phyloP scores from a whole-genome alignment of 2,329 filamentous ascomycete genomes.

The Aureobasidium sp. region DNA sequence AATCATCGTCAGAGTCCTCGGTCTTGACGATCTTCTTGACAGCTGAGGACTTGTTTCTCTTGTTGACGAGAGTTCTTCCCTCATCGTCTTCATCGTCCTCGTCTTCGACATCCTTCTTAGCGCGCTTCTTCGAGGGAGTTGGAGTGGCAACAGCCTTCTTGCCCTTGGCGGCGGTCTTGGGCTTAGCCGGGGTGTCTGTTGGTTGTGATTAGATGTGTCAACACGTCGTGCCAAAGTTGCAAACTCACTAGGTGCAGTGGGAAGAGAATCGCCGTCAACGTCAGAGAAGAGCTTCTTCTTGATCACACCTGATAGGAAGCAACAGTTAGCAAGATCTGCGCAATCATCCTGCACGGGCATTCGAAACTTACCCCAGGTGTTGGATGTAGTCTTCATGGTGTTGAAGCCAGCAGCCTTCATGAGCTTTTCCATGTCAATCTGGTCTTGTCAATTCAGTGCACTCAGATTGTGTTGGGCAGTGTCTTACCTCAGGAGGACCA shows the following conservation, averaged over 20 bases:
- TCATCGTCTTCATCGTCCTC: slow-evolving; percentile 1
- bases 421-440: slow-evolving; percentile 28
- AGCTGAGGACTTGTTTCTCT: background rate
- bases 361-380: slow-evolving; percentile 24
- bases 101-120: background rate
- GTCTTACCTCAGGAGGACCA: slow-evolving; percentile 24
- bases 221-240: background rate
- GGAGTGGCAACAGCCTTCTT: slow-evolving; percentile 23
- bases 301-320: background rate
- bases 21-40: slow-evolving; percentile 8
- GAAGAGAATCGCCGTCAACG: slow-evolving; percentile 16
- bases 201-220: background rate
- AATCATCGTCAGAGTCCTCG: slow-evolving; percentile 14
- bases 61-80: background rate
- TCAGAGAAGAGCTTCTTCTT: slow-evolving; percentile 28
- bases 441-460: background rate
- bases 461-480: background rate
- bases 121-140: slow-evolving; percentile 21
- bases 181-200: background rate
- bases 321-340: background rate
- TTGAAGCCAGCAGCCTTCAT: slow-evolving; percentile 24
- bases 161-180: background rate
- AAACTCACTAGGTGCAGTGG: background rate
- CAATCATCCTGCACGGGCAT: background rate
- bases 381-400: slow-evolving; percentile 26